These are phyloP conservation scores for Nicotiana noctiflora DNA, from an alignment of 257 asterid genomes.

Conservation along the genomic window DNA sequence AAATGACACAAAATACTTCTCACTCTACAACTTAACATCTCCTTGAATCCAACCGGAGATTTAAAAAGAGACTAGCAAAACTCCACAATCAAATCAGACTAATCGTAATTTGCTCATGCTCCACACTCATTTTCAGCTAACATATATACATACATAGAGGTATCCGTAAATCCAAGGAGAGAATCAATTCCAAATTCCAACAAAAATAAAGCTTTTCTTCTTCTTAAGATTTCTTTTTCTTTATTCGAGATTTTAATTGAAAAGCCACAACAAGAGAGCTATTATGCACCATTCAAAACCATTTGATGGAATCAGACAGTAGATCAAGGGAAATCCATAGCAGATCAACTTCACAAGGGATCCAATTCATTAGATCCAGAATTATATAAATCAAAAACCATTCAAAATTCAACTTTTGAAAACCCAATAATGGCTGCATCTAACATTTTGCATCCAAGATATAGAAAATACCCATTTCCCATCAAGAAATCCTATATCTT, in stretches of 20 bases:
- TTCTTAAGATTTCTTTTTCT: background rate
- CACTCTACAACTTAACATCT: background rate
- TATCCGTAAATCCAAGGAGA: background rate
- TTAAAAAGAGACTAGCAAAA: background rate
- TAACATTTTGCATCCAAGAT: background rate
- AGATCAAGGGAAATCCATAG: background rate
- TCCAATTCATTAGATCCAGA: constrained; percentile 4
- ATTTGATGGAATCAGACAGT: background rate
- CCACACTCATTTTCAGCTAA: background rate
- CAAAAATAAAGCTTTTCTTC: background rate
- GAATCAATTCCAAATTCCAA: background rate
- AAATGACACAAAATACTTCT: background rate
- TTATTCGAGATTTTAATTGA: background rate
- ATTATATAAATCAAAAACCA: background rate
- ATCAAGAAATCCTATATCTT: background rate
- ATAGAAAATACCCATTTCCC: background rate
- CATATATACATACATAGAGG: background rate
- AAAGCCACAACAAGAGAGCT: background rate
- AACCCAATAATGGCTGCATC: background rate
- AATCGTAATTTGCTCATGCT: background rate
- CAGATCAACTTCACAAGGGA: background rate
- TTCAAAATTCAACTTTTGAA: background rate
- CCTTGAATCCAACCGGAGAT: background rate
- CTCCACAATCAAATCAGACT: background rate
- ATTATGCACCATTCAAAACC: background rate